A percentile compares a stretch with the other conserved stretches of the same genome.
These are phyloP conservation scores for Monilinia laxa DNA, from an alignment of 2,329 filamentous ascomycete species.

Conservation along the genomic window DNA sequence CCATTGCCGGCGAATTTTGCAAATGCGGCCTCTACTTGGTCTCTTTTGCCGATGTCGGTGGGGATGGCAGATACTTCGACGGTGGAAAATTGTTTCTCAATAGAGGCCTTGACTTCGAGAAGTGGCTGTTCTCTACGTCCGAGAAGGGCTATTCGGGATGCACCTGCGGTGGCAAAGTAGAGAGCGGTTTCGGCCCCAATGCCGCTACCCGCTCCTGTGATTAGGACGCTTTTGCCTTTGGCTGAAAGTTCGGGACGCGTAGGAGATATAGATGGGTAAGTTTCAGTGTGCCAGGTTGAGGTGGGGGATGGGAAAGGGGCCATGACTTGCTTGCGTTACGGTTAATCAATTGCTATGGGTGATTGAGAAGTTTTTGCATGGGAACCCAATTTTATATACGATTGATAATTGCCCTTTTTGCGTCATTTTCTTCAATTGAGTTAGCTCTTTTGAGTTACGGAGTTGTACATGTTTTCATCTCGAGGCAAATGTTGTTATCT, in stretches of 20 bases:
- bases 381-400: too few species aligned
- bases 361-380: conserved; percentile 2
- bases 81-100: conserved; percentile 41
- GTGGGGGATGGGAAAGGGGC: conserved; percentile 45
- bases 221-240: conserved; percentile 43
- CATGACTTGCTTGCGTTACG: conserved; percentile 25
- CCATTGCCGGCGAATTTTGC: conserved; percentile 37
- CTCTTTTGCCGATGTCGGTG: conserved; percentile 40
- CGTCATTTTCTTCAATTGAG: too few species aligned
- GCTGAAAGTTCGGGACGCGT: conserved; percentile 44
- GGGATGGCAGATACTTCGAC: conserved; percentile 41
- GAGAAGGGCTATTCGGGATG: conserved; percentile 46
- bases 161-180: conserved; percentile 48
- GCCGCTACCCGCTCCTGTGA: conserved; percentile 49
- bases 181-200: conserved; percentile 47
- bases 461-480: too few species aligned
- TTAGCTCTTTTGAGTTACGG: too few species aligned
- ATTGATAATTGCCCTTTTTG: too few species aligned
- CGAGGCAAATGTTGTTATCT: too few species aligned
- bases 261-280: conserved; percentile 44
- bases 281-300: conserved; percentile 41
- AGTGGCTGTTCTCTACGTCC: conserved; percentile 44
- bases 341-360: conserved; percentile 18
- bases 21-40: conserved; percentile 42
- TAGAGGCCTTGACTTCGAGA: conserved; percentile 42